phyloP scores from a whole-genome alignment of 2,329 filamentous ascomycete genomes.

The Karstenula rhodostoma region DNA sequence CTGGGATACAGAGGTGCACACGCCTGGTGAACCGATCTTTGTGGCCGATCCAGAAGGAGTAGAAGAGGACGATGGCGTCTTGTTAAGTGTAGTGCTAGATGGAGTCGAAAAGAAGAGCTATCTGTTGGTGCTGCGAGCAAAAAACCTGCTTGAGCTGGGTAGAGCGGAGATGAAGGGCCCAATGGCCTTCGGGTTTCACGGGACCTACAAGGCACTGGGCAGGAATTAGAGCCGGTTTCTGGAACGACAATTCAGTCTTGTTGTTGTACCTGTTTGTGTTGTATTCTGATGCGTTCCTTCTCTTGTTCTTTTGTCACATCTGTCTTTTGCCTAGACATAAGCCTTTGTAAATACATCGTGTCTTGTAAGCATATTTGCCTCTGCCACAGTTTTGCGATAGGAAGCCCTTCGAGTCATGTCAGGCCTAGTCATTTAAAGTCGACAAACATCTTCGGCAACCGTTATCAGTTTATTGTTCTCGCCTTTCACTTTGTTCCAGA shows the following conservation, averaged over 20 bases:
- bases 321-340: too few relatives aligned
- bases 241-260: not conserved
- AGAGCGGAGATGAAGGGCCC: constrained; percentile 69
- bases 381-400: too few relatives aligned
- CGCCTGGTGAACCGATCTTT: constrained; percentile 75
- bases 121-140: constrained; percentile 70
- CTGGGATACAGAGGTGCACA: constrained; percentile 69
- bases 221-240: constrained; percentile 27
- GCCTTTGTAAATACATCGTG: too few relatives aligned
- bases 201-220: constrained; percentile 55
- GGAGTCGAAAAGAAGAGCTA: constrained; percentile 68
- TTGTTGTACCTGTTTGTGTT: too few relatives aligned
- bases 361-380: too few relatives aligned
- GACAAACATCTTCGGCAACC: too few relatives aligned
- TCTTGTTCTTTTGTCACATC: too few relatives aligned
- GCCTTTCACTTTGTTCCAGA: not conserved
- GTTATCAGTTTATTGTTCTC: not conserved
- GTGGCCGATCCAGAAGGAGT: constrained; percentile 60
- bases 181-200: constrained; percentile 72
- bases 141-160: constrained; percentile 69
- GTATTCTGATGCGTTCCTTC: too few relatives aligned
- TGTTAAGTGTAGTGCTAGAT: constrained; percentile 71
- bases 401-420: not conserved
- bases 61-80: constrained; percentile 69
- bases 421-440: not conserved